Evolutionary conservation across 2,329 filamentous ascomycete species (phyloP).

Genomic region (Penicillium corylophilum): DNA sequence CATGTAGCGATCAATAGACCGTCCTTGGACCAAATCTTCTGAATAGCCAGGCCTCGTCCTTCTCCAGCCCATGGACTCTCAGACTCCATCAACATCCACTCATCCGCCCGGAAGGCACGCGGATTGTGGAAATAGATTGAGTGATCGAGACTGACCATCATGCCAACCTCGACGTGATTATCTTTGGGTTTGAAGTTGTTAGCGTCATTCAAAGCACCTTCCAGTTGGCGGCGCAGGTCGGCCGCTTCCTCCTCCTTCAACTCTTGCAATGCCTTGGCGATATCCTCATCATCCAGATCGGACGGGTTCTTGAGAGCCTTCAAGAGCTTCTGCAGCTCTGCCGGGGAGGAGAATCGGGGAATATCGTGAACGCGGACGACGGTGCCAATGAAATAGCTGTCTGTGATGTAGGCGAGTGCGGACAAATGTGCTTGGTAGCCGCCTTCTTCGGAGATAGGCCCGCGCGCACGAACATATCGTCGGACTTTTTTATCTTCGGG

Average conservation of each 20-base stretch:
- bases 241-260: slow-evolving; percentile 43
- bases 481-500: slow-evolving; percentile 67
- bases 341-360: slow-evolving; percentile 66
- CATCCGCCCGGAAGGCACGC: slow-evolving; percentile 48
- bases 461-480: slow-evolving; percentile 53
- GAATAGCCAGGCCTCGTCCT: slow-evolving; percentile 49
- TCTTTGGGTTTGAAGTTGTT: slow-evolving; percentile 22
- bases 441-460: slow-evolving; percentile 69
- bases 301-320: slow-evolving; percentile 44
- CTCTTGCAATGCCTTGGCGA: slow-evolving; percentile 41
- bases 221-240: slow-evolving; percentile 37
- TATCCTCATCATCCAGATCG: slow-evolving; percentile 43
- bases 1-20: slow-evolving; percentile 51
- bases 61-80: slow-evolving; percentile 53
- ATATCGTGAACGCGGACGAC: slow-evolving; percentile 77
- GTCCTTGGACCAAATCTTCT: slow-evolving; percentile 51
- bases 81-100: slow-evolving; percentile 53
- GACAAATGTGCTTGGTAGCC: slow-evolving; percentile 79
- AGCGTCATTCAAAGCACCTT: slow-evolving; percentile 34
- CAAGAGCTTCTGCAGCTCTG: slow-evolving; percentile 40
- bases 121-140: slow-evolving; percentile 54
- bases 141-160: slow-evolving; percentile 54
- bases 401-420: slow-evolving; percentile 89
- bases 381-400: slow-evolving; percentile 91
- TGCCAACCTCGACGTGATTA: slow-evolving; percentile 42